Evolutionary conservation across 2,329 filamentous ascomycete genomes (phyloP).

Genomic region (Claviceps humidiphila): DNA sequence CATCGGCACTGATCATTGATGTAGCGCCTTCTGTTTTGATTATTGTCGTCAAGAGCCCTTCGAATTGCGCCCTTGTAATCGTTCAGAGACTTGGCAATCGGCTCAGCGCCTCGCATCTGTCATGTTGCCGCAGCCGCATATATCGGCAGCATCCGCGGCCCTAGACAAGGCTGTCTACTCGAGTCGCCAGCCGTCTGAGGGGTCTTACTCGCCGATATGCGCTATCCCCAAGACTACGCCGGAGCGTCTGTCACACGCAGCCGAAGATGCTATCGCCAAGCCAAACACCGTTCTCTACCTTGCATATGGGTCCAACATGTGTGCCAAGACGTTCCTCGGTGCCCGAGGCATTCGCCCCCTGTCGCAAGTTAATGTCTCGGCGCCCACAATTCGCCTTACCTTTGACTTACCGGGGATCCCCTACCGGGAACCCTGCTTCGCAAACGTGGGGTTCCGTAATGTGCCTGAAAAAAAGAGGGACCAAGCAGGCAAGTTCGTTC

Average conservation of each 20-base stretch:
- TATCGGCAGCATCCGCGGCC: constrained; percentile 8
- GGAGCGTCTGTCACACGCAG: constrained; percentile 17
- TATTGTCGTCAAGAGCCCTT: too few species aligned
- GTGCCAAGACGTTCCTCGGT: constrained; percentile 65
- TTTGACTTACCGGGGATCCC: constrained; percentile 81
- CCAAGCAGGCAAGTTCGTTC: constrained; percentile 5
- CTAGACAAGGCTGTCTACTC: constrained; percentile 14
- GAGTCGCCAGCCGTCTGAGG: constrained; percentile 9
- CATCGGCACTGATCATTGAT: too few species aligned
- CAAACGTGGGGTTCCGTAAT: constrained; percentile 57
- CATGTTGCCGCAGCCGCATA: background rate
- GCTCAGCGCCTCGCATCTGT: background rate
- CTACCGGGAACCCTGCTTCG: constrained; percentile 85
- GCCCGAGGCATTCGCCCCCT: constrained; percentile 67
- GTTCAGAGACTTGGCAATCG: too few species aligned
- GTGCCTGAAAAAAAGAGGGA: constrained; percentile 26
- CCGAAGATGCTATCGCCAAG: constrained; percentile 12
- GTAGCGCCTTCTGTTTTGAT: too few species aligned
- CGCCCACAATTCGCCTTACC: constrained; percentile 62
- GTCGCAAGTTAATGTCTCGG: constrained; percentile 67
- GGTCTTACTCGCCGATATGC: constrained; percentile 16
- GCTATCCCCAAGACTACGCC: constrained; percentile 20
- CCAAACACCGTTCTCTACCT: constrained; percentile 56
- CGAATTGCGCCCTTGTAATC: too few species aligned
- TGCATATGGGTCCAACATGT: constrained; percentile 87